Evolutionary conservation across 2,329 filamentous ascomycete genomes (phyloP), one percentile per base, ranked within the genome.

Genomic region (Botrytis byssoidea): DNA sequence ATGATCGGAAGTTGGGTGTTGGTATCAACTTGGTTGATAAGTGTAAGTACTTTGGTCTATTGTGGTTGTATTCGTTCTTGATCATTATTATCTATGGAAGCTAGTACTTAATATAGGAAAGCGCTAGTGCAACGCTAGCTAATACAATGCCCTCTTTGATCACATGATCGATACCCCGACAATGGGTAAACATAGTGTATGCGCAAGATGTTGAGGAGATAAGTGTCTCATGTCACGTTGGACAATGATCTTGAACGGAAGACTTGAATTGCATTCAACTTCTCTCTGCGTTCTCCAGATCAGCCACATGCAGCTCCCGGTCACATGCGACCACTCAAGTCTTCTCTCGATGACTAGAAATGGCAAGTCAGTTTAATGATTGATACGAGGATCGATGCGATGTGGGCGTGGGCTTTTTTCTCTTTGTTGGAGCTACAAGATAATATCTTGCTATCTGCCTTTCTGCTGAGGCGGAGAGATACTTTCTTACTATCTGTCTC

Each of bases 391-490:
- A 32, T 18, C 32, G 16, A 32, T 29, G 25, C 22, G 22, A 25
- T 51, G 46, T n/a, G 46, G 22, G n/a, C 4, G n/a, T 55, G 25
- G 25, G 48, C 4, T n/a, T 12, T 4, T 14, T 51, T 51, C 48
- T 51, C 22, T 22, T 12, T 51, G 25, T 16, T 51, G 48, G 12
- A 55, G 12, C 12, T 14, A 10, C 10, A 5, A n/a, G 48, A 55
- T n/a, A n/a, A 4, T 48, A 5, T 25, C 46, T 48, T 48, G 4
- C 22, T 48, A 25, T 25, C 9, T 25, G 46, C 22, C 7, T 48
- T 0, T 1, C 9, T 25, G 3, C 10, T 29, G 51, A 3, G 29
- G 9, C n/a, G 2, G 2, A 18, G 0, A 57, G n/a, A 57, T 57
- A 16, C 5, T 29, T 0, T 29, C 6, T 29, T 18, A 1, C 12